phyloP scores from a whole-genome alignment of 345 rosid species.

The Clausena lansium region DNA sequence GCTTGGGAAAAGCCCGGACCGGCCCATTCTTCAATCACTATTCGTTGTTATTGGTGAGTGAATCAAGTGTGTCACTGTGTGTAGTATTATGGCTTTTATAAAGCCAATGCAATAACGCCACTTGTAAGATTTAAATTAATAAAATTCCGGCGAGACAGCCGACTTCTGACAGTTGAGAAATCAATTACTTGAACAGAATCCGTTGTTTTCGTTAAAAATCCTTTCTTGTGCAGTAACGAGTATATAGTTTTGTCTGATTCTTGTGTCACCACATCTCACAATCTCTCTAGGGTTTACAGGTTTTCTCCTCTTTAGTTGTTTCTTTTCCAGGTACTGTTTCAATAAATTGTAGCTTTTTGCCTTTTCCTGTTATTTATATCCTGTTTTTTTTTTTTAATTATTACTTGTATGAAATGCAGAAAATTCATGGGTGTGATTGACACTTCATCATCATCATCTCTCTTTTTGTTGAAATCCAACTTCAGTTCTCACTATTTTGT shows the following conservation, averaged over 20 bases:
- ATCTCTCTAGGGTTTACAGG: background rate
- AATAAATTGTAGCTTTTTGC: background rate
- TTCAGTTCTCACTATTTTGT: conserved; percentile 19
- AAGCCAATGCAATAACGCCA: background rate
- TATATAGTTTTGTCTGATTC: background rate
- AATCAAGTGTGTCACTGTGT: background rate
- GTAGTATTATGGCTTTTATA: too few relatives aligned
- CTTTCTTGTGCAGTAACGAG: background rate
- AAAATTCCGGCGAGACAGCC: background rate
- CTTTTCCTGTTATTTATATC: background rate
- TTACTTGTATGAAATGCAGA: conserved; percentile 15
- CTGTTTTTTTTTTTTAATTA: background rate
- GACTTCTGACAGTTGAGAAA: too few relatives aligned
- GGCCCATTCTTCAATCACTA: too few relatives aligned
- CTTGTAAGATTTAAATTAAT: too few relatives aligned
- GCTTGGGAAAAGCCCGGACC: too few relatives aligned
- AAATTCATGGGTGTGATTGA: conserved; percentile 54
- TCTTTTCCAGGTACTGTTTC: background rate
- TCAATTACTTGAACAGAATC: background rate
- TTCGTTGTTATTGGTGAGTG: background rate
- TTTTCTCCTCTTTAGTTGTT: background rate
- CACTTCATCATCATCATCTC: conserved; percentile 24
- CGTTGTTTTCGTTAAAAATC: too few relatives aligned
- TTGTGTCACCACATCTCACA: background rate
- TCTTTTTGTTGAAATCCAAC: conserved; percentile 30